Percentiles rank a stretch among this genome's conserved stretches.
These are phyloP conservation scores for Trametes sanguinea DNA, from an alignment of 768 basidiomycete species.

Conservation along the genomic window DNA sequence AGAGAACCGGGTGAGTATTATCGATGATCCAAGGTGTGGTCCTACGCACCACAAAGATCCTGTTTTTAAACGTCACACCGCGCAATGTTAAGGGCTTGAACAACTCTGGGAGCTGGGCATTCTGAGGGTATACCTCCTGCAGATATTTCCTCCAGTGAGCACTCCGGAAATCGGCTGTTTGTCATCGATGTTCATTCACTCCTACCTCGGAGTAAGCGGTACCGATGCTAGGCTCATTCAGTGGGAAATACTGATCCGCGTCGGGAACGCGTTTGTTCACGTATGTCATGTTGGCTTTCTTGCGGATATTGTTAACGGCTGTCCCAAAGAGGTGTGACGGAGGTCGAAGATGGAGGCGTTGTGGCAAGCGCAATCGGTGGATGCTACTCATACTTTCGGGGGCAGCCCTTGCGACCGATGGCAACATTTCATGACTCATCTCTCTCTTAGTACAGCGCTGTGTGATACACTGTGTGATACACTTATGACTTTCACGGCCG, in stretches of 20 bases:
- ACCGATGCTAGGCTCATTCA: constrained; percentile 62
- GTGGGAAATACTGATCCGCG: constrained; percentile 56
- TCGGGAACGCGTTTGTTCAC: constrained; percentile 52
- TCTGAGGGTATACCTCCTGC: constrained; percentile 47
- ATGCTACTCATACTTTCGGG: too few relatives aligned
- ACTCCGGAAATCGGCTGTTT: too few relatives aligned
- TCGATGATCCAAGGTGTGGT: neutral
- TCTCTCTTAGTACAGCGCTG: too few relatives aligned
- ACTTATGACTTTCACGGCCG: neutral
- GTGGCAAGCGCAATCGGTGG: too few relatives aligned
- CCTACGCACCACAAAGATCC: constrained; percentile 62
- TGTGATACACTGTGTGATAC: too few relatives aligned
- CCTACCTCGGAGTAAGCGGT: constrained; percentile 38
- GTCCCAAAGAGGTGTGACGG: too few relatives aligned
- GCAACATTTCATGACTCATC: too few relatives aligned
- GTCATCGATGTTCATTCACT: constrained; percentile 6
- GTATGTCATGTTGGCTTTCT: constrained; percentile 21
- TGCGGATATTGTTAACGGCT: neutral
- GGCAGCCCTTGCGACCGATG: too few relatives aligned
- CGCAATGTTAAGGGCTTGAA: constrained; percentile 69
- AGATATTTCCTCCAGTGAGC: neutral
- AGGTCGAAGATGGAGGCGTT: neutral
- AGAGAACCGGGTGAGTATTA: neutral
- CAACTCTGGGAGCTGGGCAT: constrained; percentile 52
- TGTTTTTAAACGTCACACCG: constrained; percentile 68